These are phyloP conservation scores for Albatrellus ellisii DNA, from an alignment of 768 basidiomycete species.

Conservation along the genomic window DNA sequence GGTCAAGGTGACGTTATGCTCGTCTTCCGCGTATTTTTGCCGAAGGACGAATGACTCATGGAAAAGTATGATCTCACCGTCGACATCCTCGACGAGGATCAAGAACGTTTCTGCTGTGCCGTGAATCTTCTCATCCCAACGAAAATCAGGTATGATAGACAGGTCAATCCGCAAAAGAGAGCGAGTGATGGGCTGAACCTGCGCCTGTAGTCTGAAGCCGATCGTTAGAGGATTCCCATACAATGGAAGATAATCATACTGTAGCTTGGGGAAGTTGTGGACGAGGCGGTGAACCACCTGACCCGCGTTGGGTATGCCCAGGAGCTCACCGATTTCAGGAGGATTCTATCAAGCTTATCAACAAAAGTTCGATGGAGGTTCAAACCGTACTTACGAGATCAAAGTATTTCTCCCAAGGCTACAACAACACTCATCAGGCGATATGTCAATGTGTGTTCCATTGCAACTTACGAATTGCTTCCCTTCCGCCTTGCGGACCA, in stretches of 20 bases:
- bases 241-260: conserved; percentile 30
- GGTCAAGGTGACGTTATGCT: conserved; percentile 89
- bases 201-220: conserved; percentile 63
- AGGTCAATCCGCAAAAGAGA: conserved; percentile 86
- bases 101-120: conserved; percentile 82
- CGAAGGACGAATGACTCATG: conserved; percentile 88
- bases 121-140: conserved; percentile 94
- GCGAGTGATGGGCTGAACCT: conserved; percentile 93
- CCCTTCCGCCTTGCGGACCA: conserved; percentile 83
- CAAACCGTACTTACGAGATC: conserved; percentile 41
- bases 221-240: neutral
- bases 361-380: neutral
- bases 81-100: conserved; percentile 93
- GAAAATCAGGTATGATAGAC: conserved; percentile 94
- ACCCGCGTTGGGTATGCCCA: conserved; percentile 90
- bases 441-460: neutral
- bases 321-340: conserved; percentile 89
- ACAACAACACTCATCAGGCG: conserved; percentile 2
- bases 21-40: conserved; percentile 83
- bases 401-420: conserved; percentile 97
- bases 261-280: conserved; percentile 92
- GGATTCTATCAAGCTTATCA: conserved; percentile 32
- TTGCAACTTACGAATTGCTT: conserved; percentile 79
- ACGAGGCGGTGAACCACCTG: conserved; percentile 85
- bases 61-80: conserved; percentile 93